Evolutionary conservation across 441 rosid species (phyloP).

Genomic region (Pelargonium fulgidum): DNA sequence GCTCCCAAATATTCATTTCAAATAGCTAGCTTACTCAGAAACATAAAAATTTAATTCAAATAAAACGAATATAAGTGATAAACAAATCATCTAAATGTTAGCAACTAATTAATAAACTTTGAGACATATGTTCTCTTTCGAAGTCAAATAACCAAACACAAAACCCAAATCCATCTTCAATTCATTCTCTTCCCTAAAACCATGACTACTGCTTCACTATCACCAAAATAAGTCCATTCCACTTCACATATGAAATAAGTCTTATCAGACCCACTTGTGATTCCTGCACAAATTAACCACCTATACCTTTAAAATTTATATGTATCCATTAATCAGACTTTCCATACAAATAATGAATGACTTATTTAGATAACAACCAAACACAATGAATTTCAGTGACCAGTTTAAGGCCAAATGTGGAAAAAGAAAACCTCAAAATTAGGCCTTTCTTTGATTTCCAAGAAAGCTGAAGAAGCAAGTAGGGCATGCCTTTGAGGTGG

Average conservation of each 20-base stretch:
- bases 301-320: neutral
- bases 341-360: too few species aligned
- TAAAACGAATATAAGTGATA: neutral
- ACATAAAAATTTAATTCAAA: neutral
- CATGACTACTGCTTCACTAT: neutral
- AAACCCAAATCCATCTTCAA: neutral
- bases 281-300: neutral
- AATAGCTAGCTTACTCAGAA: neutral
- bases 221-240: neutral
- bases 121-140: neutral
- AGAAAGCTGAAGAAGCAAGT: too few species aligned
- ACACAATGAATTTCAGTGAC: too few species aligned
- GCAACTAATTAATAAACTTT: neutral
- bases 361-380: too few species aligned
- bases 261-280: neutral
- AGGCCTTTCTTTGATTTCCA: too few species aligned
- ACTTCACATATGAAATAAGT: neutral
- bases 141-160: neutral
- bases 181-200: neutral
- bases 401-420: too few species aligned
- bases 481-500: too few species aligned
- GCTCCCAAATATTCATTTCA: neutral
- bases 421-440: too few species aligned
- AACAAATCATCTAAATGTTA: neutral
- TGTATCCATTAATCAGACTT: neutral